Evolutionary conservation across 164 flowering plant species (phyloP).

Genomic region (Berberis thunbergii): DNA sequence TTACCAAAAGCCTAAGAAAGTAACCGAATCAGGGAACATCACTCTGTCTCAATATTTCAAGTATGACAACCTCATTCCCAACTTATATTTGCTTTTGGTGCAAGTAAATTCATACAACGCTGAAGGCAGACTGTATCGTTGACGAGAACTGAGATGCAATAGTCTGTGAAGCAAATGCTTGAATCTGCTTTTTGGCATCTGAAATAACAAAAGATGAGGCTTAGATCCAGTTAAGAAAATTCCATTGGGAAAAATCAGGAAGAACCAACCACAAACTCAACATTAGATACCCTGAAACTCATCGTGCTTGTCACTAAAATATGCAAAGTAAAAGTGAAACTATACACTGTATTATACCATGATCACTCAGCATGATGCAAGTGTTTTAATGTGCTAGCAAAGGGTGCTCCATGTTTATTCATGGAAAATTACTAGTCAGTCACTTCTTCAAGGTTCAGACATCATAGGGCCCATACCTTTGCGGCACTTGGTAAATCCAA

Average conservation of each 20-base stretch:
- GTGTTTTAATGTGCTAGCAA: neutral
- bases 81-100: no score
- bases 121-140: constrained; percentile 78
- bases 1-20: no score
- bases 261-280: neutral
- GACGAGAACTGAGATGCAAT: constrained; percentile 64
- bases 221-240: neutral
- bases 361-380: neutral
- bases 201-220: constrained; percentile 5
- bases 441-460: neutral
- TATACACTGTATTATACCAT: neutral
- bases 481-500: constrained; percentile 92
- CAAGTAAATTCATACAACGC: constrained; percentile 40
- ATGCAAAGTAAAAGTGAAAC: neutral
- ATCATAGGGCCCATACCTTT: constrained; percentile 48
- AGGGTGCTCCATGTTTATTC: neutral
- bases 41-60: no score
- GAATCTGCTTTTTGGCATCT: constrained; percentile 98
- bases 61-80: no score
- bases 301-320: neutral
- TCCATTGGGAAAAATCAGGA: neutral
- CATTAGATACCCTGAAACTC: no score
- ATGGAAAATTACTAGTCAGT: neutral
- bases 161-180: constrained; percentile 78
- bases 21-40: no score